These are phyloP conservation scores for Hansfordia pulvinata DNA, from an alignment of 2,329 filamentous ascomycete species.

Conservation along the genomic window DNA sequence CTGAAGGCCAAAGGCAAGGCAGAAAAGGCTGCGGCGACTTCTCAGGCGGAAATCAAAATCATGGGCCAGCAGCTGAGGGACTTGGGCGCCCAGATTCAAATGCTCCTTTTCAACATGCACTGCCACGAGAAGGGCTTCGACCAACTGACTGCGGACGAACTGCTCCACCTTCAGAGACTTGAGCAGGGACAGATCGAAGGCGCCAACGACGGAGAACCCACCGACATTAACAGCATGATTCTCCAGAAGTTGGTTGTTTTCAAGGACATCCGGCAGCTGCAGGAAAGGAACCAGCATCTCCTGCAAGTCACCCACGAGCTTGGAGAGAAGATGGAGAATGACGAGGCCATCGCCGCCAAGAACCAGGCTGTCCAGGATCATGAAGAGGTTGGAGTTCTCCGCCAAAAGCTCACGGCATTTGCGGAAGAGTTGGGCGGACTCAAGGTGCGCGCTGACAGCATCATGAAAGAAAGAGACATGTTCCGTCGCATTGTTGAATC, in stretches of 20 bases:
- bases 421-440: conserved; percentile 78
- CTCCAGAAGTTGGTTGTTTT: conserved; percentile 83
- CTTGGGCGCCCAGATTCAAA: conserved; percentile 78
- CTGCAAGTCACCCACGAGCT: conserved; percentile 73
- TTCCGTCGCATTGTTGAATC: conserved; percentile 90
- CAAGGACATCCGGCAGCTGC: conserved; percentile 71
- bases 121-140: conserved; percentile 68
- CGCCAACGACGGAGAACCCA: conserved; percentile 58
- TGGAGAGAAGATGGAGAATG: conserved; percentile 80
- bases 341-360: conserved; percentile 61
- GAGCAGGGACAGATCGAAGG: conserved; percentile 64
- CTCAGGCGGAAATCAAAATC: conserved; percentile 60
- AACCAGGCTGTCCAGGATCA: conserved; percentile 49
- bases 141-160: conserved; percentile 57
- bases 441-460: conserved; percentile 75
- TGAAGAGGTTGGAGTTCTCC: conserved; percentile 59
- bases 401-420: conserved; percentile 59
- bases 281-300: conserved; percentile 77
- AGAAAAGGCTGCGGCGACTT: conserved; percentile 53
- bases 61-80: conserved; percentile 80
- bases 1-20: conserved; percentile 68
- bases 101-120: conserved; percentile 77
- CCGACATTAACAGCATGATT: conserved; percentile 79
- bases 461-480: conserved; percentile 92
- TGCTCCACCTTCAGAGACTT: conserved; percentile 61